These are phyloP conservation scores for Platanus orientalis DNA, from an alignment of 164 flowering plant species.

Conservation along the genomic window DNA sequence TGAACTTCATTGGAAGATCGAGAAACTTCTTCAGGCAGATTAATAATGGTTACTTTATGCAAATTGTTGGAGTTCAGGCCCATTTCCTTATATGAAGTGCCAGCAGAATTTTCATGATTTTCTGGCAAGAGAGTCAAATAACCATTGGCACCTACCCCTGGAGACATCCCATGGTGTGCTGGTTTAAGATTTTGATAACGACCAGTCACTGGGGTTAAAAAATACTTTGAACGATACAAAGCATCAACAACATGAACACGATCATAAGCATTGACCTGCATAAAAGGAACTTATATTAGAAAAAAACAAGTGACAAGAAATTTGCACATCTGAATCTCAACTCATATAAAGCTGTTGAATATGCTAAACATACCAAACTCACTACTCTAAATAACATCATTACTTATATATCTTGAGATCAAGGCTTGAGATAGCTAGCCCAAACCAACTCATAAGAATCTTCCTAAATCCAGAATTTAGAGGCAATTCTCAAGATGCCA, in stretches of 20 bases:
- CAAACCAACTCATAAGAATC: too few relatives aligned
- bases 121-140: slow-evolving; percentile 12
- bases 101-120: slow-evolving; percentile 10
- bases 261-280: slow-evolving; percentile 79
- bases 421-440: too few relatives aligned
- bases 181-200: slow-evolving; percentile 17
- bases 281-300: slow-evolving; percentile 12
- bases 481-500: too few relatives aligned
- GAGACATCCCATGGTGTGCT: slow-evolving; percentile 11
- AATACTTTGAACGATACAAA: slow-evolving; percentile 66
- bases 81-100: slow-evolving; percentile 15
- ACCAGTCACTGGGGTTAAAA: slow-evolving; percentile 37
- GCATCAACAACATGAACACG: slow-evolving; percentile 64
- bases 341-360: too few relatives aligned
- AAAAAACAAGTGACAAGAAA: too few relatives aligned
- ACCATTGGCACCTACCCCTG: slow-evolving; percentile 12
- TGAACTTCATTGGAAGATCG: slow-evolving; percentile 20
- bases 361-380: too few relatives aligned
- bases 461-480: too few relatives aligned
- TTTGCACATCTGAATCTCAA: too few relatives aligned
- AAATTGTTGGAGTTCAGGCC: slow-evolving; percentile 25
- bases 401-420: too few relatives aligned
- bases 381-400: too few relatives aligned
- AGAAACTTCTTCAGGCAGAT: slow-evolving; percentile 43
- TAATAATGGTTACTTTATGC: slow-evolving; percentile 72